phyloP scores from a whole-genome alignment of 768 basidiomycete genomes.

The Tylopilus felleus region DNA sequence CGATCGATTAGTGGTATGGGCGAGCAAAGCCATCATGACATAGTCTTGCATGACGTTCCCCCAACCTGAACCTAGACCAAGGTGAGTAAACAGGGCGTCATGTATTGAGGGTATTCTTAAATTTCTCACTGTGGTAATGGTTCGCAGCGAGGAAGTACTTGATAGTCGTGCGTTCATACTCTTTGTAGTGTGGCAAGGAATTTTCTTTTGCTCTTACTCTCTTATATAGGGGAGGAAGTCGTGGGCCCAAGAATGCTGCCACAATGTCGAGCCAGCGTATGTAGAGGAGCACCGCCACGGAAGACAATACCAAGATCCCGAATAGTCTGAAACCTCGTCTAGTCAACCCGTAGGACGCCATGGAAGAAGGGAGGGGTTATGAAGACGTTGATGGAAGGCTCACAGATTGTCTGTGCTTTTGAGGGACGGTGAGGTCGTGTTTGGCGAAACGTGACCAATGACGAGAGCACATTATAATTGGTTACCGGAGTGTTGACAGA shows the following conservation, averaged over 20 bases:
- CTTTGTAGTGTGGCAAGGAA: slow-evolving; percentile 39
- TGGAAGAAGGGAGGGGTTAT: slow-evolving; percentile 1
- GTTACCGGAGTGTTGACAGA: background rate
- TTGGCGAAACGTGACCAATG: background rate
- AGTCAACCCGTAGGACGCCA: slow-evolving; percentile 22
- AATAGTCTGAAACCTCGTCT: slow-evolving; percentile 24
- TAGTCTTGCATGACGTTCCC: slow-evolving; percentile 42
- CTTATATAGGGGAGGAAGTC: slow-evolving; percentile 42
- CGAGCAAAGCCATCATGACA: slow-evolving; percentile 35
- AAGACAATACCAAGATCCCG: slow-evolving; percentile 1
- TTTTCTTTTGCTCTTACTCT: slow-evolving; percentile 38
- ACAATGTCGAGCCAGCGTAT: slow-evolving; percentile 5
- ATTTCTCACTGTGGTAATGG: slow-evolving; percentile 38
- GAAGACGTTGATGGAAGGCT: background rate
- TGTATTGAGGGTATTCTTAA: background rate
- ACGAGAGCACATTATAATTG: background rate
- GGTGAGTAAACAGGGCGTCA: background rate
- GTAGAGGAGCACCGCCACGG: slow-evolving; percentile 12
- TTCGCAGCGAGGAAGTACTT: slow-evolving; percentile 49
- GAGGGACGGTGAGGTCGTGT: background rate
- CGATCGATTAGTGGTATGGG: slow-evolving; percentile 35
- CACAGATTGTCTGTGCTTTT: background rate
- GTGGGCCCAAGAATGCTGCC: background rate
- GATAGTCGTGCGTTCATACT: slow-evolving; percentile 32
- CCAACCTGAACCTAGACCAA: slow-evolving; percentile 36